Evolutionary conservation across 768 basidiomycete species (phyloP).

Genomic region (Boletus subparvulus): DNA sequence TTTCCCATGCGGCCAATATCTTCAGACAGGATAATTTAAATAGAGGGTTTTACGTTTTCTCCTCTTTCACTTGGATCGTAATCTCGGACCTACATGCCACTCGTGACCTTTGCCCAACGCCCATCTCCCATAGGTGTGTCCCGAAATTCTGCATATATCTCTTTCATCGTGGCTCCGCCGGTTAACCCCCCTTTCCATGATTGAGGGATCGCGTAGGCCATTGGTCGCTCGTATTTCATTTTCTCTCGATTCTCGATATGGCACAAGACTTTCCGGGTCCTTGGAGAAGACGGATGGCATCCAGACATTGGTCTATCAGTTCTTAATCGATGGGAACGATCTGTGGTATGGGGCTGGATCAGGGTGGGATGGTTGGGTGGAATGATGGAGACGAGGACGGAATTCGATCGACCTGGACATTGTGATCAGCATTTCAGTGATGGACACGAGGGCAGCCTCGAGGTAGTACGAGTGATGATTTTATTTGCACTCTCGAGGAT

Average conservation of each 20-base stretch:
- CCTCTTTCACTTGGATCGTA: background rate
- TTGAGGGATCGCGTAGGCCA: background rate
- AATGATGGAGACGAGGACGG: background rate
- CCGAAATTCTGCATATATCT: no score
- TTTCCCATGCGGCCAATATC: no score
- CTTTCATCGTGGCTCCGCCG: no score
- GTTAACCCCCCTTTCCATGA: no score
- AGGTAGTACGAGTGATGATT: constrained; percentile 12
- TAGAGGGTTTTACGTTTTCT: no score
- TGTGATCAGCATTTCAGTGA: constrained; percentile 13
- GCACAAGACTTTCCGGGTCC: background rate
- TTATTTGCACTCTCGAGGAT: constrained; percentile 1
- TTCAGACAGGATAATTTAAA: no score
- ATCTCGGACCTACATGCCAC: background rate
- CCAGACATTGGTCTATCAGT: background rate
- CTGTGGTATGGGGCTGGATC: no score
- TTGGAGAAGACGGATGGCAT: constrained; percentile 3
- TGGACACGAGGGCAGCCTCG: constrained; percentile 23
- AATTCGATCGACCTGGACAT: constrained; percentile 1
- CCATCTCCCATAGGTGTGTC: background rate
- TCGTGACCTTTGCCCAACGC: background rate
- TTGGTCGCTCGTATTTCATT: background rate
- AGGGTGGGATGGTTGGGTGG: background rate
- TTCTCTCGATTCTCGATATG: constrained; percentile 1
- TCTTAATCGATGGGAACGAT: constrained; percentile 16